phyloP scores from a whole-genome alignment of 1,139 yeast species.

The Pichia sp. region DNA sequence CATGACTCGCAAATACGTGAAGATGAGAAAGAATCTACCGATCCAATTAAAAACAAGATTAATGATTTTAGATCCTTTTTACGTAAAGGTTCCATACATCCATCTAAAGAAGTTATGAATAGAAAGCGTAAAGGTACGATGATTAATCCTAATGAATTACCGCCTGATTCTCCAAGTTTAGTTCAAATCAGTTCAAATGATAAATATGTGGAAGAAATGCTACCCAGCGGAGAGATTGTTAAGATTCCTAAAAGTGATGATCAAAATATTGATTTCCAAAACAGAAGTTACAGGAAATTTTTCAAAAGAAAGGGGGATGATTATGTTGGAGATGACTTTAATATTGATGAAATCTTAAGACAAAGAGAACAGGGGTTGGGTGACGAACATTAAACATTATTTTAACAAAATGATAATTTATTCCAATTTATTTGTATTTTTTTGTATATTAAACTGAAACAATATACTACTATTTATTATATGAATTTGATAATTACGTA shows the following conservation, averaged over 20 bases:
- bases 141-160: conserved; percentile 39
- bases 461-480: background rate
- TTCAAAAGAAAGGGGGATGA: conserved; percentile 3
- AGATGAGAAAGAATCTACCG: conserved; percentile 35
- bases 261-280: conserved; percentile 15
- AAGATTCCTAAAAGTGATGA: conserved; percentile 32
- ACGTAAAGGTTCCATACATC: conserved; percentile 30
- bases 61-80: conserved; percentile 26
- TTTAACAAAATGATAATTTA: too few species aligned
- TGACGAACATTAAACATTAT: too few species aligned
- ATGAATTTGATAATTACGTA: too few species aligned
- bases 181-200: conserved; percentile 28
- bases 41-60: conserved; percentile 33
- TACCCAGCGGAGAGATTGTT: conserved; percentile 65
- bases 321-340: conserved; percentile 35
- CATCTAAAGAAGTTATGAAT: conserved; percentile 30
- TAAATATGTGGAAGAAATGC: conserved; percentile 43
- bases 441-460: background rate
- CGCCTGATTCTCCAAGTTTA: conserved; percentile 45
- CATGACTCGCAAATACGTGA: conserved; percentile 34
- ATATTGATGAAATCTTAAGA: conserved; percentile 54
- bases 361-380: conserved; percentile 35
- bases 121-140: conserved; percentile 49
- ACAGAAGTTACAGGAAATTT: conserved; percentile 22
- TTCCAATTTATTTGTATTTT: background rate